Evolutionary conservation across 192 early-diverging fungal species (phyloP).

Genomic region (Coemansia sp.): DNA sequence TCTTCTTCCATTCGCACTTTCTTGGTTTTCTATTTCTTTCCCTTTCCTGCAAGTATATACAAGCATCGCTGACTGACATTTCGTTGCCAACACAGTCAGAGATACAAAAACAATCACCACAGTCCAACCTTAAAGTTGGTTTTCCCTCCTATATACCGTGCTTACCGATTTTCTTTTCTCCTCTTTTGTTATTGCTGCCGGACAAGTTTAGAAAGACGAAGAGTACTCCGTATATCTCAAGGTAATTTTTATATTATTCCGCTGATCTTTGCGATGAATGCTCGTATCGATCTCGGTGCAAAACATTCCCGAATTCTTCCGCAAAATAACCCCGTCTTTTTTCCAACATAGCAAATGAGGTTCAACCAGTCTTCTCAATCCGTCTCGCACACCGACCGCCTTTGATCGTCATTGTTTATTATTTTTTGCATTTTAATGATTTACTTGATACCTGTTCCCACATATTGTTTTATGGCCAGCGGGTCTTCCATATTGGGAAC

Average conservation of each 20-base stretch:
- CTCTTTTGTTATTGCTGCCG: too few species aligned
- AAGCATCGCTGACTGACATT: too few species aligned
- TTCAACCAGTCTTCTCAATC: not conserved
- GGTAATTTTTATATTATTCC: not conserved
- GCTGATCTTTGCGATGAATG: not conserved
- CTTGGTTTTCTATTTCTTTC: too few species aligned
- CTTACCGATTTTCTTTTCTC: too few species aligned
- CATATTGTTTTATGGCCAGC: not conserved
- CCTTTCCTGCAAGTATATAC: too few species aligned
- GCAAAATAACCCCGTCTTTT: not conserved
- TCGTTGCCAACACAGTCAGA: too few species aligned
- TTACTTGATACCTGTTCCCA: not conserved
- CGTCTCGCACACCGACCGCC: not conserved
- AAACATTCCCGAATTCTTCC: not conserved
- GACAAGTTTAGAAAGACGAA: not conserved
- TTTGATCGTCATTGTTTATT: not conserved
- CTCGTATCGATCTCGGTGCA: not conserved
- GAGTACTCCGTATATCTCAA: not conserved
- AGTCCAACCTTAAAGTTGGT: too few species aligned
- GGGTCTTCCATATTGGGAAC: too few species aligned
- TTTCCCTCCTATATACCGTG: too few species aligned
- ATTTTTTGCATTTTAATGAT: not conserved
- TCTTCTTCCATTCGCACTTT: not conserved
- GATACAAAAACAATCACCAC: too few species aligned
- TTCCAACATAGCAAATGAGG: not conserved